A percentile compares a stretch with the other conserved stretches of the same genome.
Evolutionary conservation across 768 basidiomycete genomes (phyloP).

Genomic region (Pleurotus eryngii): DNA sequence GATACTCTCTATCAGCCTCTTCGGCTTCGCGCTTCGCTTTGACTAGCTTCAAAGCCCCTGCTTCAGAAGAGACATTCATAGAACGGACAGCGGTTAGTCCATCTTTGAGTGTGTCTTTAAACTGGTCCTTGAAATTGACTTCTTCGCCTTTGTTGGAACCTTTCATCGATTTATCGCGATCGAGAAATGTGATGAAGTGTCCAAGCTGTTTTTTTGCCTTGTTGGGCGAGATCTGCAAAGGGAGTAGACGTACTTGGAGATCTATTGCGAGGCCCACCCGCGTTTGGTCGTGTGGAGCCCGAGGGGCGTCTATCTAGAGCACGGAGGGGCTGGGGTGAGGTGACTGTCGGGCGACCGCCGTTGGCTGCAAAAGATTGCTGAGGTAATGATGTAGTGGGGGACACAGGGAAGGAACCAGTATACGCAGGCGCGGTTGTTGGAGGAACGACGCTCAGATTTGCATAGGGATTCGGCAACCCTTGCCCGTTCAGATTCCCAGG

Average conservation of each 20-base stretch:
- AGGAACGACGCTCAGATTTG: conserved; percentile 30
- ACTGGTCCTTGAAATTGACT: conserved; percentile 2
- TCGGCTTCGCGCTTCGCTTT: conserved; percentile 88
- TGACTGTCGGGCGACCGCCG: conserved; percentile 38
- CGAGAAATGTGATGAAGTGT: conserved; percentile 81
- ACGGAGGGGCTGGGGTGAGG: conserved; percentile 70
- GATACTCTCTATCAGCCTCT: conserved; percentile 93
- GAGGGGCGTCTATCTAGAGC: conserved; percentile 76
- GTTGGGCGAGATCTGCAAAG: conserved; percentile 85
- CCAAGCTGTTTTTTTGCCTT: conserved; percentile 88
- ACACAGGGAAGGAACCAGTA: background rate
- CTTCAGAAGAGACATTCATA: conserved; percentile 34
- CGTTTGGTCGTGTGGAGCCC: conserved; percentile 33
- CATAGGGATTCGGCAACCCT: background rate
- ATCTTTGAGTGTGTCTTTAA: conserved; percentile 5
- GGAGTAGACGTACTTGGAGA: conserved; percentile 81
- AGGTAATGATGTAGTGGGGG: conserved; percentile 1
- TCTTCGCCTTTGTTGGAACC: conserved; percentile 52
- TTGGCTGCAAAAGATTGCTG: background rate
- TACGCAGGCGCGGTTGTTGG: conserved; percentile 11
- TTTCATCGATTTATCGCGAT: conserved; percentile 66
- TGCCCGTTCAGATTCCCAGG: background rate
- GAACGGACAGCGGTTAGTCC: conserved; percentile 4
- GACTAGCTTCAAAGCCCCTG: conserved; percentile 67
- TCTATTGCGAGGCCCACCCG: conserved; percentile 52